Evolutionary conservation across 352 stramenopile genomes (phyloP), one percentile per base, ranked within the genome.

Genomic region (Phytophthora lateralis): DNA sequence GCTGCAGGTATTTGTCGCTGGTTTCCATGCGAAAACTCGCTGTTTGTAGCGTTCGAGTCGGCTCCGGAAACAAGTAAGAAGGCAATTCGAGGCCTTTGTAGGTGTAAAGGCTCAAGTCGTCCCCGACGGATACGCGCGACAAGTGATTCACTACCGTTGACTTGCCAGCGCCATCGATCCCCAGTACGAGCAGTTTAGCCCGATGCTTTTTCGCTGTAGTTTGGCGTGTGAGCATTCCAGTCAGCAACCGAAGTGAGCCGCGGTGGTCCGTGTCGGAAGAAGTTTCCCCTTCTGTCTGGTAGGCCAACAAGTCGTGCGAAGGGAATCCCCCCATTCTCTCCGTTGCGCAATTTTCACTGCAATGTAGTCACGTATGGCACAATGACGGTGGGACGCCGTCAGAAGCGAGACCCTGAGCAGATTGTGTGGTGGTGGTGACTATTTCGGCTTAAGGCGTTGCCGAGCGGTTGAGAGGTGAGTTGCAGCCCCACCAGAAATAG

Each of bases 91-190:
- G 20, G 26, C 55, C 49, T 51, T 52, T 61, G 17, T n/a, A 6
- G 6, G 24, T 35, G 27, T 60, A 63, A 7, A 65, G 45, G 2
- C 26, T 44, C 42, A 51, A 29, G 15, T 69, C 60, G 8, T 80
- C 75, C 0, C 69, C 60, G n/a, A 60, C 56, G 6, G 53, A 62
- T 9, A 73, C 37, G 6, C 66, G 56, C 21, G 70, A 58, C 1
- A 90, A 61, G 17, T 88, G 68, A 14, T 80, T 64, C 8, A 82
- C 53, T 6, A 90, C 61, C 8, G 80, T 88, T 30, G 78, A 82
- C 44, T 89, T 89, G n/a, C 80, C 80, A 2, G 77, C 76, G 21
- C 73, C 69, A 38, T 89, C 75, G 3, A 89, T 57, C 11, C 80
- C 80, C n/a, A 89, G 57, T 15, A 88, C 39, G 3, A 89, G 21